phyloP scores from a whole-genome alignment of 176 grass and related monocot species.

The Eragrostis curvula region DNA sequence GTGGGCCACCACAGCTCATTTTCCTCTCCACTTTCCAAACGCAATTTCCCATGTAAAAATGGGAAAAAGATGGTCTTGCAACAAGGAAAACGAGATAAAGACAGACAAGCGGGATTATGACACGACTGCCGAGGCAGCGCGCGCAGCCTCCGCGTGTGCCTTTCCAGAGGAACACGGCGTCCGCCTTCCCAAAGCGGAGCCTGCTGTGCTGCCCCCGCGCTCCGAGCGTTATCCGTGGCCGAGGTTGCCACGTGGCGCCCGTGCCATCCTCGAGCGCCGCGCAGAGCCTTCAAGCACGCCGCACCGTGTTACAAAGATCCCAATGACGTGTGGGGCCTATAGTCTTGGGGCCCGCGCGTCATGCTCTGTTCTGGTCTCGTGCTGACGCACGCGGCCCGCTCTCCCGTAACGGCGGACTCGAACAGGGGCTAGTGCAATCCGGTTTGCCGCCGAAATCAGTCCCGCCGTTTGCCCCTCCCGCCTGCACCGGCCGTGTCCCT shows the following conservation, averaged over 20 bases:
- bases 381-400: too few species aligned
- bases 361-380: neutral
- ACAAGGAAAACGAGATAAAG: neutral
- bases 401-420: constrained; percentile 33
- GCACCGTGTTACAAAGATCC: too few species aligned
- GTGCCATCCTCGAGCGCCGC: neutral
- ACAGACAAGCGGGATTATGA: too few species aligned
- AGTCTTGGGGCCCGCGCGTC: neutral
- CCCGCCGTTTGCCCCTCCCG: constrained; percentile 25
- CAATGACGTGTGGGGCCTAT: neutral
- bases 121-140: too few species aligned
- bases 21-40: too few species aligned
- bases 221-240: constrained; percentile 9
- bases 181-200: too few species aligned
- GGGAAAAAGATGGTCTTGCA: too few species aligned
- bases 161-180: too few species aligned
- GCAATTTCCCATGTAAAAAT: too few species aligned
- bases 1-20: too few species aligned
- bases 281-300: neutral
- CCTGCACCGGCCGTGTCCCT: rapidly evolving
- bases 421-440: constrained; percentile 35
- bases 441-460: constrained; percentile 24
- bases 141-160: too few species aligned
- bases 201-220: too few species aligned
- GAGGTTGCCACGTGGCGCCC: constrained; percentile 32